These are phyloP conservation scores for Dissophora ornata DNA, from an alignment of 192 early-diverging fungal species.

Conservation along the genomic window DNA sequence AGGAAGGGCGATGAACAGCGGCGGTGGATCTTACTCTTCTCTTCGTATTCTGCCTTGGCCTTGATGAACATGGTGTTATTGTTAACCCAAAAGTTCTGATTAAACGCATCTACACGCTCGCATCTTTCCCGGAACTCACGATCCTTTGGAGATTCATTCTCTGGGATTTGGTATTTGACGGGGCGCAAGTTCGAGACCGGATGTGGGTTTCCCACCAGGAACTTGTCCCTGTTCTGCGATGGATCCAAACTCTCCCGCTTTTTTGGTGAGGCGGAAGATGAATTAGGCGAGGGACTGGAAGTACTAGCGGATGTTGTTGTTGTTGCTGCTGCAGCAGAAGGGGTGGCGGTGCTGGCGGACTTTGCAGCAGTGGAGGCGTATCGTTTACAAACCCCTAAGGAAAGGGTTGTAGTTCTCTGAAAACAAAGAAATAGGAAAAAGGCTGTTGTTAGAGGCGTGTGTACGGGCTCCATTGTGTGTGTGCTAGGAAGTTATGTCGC, in stretches of 20 bases:
- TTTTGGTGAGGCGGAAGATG: slow-evolving; percentile 4
- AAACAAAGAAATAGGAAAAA: neutral
- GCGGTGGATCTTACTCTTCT: slow-evolving; percentile 61
- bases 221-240: slow-evolving; percentile 35
- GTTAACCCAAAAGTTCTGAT: slow-evolving; percentile 66
- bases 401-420: neutral
- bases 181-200: slow-evolving; percentile 66
- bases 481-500: no score
- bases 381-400: slow-evolving; percentile 1
- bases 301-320: slow-evolving; percentile 2
- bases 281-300: neutral
- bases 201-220: slow-evolving; percentile 61
- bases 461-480: no score
- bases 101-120: slow-evolving; percentile 62
- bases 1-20: no score
- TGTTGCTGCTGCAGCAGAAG: slow-evolving; percentile 7
- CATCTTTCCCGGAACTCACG: slow-evolving; percentile 56
- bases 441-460: no score
- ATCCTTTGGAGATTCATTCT: slow-evolving; percentile 61
- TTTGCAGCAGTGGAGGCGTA: neutral
- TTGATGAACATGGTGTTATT: slow-evolving; percentile 64
- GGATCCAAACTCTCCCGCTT: slow-evolving; percentile 45
- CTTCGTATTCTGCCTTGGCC: slow-evolving; percentile 64
- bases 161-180: slow-evolving; percentile 60
- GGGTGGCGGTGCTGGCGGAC: neutral